Evolutionary conservation across 2,329 filamentous ascomycete genomes (phyloP).

Genomic region (Trichophyton equinum): DNA sequence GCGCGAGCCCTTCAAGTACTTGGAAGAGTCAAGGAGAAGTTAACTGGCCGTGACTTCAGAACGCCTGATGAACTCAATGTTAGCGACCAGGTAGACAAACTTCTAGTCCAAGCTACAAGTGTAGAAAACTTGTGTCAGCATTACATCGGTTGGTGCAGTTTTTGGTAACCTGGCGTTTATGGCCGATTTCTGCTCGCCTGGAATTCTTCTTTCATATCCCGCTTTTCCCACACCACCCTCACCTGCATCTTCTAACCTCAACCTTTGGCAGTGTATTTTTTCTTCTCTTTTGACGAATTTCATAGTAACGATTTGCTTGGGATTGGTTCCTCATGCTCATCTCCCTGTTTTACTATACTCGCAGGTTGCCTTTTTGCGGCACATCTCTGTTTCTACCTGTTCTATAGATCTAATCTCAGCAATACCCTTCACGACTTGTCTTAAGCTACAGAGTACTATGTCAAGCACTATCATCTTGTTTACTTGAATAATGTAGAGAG

Average conservation of each 20-base stretch:
- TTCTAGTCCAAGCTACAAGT: conserved; percentile 91
- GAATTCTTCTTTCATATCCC: not conserved
- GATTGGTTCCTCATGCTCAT: not conserved
- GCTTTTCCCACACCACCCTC: not conserved
- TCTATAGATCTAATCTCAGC: conserved; percentile 2
- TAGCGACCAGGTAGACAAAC: conserved; percentile 79
- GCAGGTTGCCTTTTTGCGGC: too few relatives aligned
- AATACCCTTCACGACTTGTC: not conserved
- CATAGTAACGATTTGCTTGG: conserved; percentile 2
- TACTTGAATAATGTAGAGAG: not conserved
- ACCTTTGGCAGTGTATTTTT: not conserved
- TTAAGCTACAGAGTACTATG: not conserved
- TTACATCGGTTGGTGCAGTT: conserved; percentile 98
- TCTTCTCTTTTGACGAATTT: not conserved
- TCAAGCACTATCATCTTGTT: not conserved
- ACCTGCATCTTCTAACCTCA: not conserved
- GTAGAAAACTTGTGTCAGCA: conserved; percentile 97
- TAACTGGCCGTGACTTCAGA: conserved; percentile 89
- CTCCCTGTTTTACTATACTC: not conserved
- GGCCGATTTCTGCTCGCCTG: not conserved
- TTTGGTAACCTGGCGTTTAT: conserved; percentile 53
- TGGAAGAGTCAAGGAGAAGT: conserved; percentile 82
- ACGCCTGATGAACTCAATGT: conserved; percentile 71
- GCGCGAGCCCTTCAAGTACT: conserved; percentile 85
- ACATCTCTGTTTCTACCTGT: too few relatives aligned